Evolutionary conservation across 345 rosid genomes (phyloP), one percentile per base, ranked within the genome.

Genomic region (Bruguiera gymnorhiza): DNA sequence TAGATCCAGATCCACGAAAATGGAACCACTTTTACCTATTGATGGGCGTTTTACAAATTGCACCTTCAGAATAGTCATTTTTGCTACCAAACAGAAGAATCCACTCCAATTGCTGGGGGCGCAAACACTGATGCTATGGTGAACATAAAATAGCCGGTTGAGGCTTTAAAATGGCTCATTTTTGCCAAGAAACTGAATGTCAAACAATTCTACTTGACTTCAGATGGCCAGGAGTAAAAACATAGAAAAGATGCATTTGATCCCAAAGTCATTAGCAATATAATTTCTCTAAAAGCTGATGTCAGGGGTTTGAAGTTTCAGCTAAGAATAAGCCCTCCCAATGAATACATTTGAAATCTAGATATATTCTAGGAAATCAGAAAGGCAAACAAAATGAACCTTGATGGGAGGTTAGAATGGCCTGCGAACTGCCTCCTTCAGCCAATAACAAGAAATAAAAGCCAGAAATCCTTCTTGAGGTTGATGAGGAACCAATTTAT

Each of bases 401-500:
- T 37, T 57, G 21, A 48, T 29, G 19, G 63, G n/a, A 20, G 63
- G 24, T 68, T 8, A 56, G 34, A 64, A 65, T 30, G 8, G 32
- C 63, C 31, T 8, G 36, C 9, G 34, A 72, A 32, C 56, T 55
- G 36, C 6, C 65, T 65, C 10, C 67, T 30, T 58, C 51, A 60
- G 61, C 54, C 9, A 3, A 52, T 19, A 48, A 46, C 18, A 30
- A 36, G 46, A 2, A 11, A 54, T 21, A 34, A 50, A 1, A 32
- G 24, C 13, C 8, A 48, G 8, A 26, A 9, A 11, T 11, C 48
- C 11, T 39, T 43, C 6, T 10, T 3, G 0, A 30, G 60, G 16
- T 5, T 55, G 29, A 23, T 1, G 4, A 15, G 18, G 26, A 54
- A 11, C 37, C 21, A 18, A 55, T 19, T 81, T 75, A 96, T 68